Conservation (phyloP, 1,284 basidiomycete species). For the Rhodofomes roseus region DNA sequence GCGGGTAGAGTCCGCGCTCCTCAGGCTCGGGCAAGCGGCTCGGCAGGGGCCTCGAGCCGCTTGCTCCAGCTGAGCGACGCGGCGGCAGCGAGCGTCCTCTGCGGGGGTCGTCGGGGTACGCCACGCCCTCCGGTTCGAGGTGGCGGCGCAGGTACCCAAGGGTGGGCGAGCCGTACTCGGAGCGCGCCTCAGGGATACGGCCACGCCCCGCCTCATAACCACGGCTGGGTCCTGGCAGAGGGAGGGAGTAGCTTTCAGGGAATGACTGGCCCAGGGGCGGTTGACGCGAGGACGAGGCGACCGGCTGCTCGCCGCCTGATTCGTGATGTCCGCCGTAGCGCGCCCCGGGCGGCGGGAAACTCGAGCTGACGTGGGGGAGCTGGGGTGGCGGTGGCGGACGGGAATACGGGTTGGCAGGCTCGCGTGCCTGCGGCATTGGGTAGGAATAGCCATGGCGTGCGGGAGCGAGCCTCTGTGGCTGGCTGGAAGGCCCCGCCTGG, state of each 20-base stretch:
- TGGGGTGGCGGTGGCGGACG: background rate
- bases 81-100: background rate
- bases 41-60: background rate
- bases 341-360: background rate
- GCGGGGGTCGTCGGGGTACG: background rate
- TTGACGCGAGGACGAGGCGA: background rate
- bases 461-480: background rate
- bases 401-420: background rate
- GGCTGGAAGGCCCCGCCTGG: background rate
- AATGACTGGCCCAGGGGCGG: background rate
- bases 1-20: background rate
- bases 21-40: constrained; percentile 2
- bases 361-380: background rate
- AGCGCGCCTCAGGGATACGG: background rate
- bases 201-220: background rate
- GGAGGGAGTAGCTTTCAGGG: background rate
- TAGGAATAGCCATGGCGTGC: constrained; percentile 2
- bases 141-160: background rate
- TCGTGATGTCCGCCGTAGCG: background rate
- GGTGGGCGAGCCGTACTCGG: background rate
- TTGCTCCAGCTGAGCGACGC: background rate
- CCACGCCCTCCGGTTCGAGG: background rate
- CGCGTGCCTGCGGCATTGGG: background rate
- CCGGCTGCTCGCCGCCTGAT: background rate
- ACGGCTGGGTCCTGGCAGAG: background rate